A percentile compares a stretch with the other conserved stretches of the same genome.
Evolutionary conservation across 805 yeast species (phyloP).

Genomic region (Blastobotrys mokoenaii): DNA sequence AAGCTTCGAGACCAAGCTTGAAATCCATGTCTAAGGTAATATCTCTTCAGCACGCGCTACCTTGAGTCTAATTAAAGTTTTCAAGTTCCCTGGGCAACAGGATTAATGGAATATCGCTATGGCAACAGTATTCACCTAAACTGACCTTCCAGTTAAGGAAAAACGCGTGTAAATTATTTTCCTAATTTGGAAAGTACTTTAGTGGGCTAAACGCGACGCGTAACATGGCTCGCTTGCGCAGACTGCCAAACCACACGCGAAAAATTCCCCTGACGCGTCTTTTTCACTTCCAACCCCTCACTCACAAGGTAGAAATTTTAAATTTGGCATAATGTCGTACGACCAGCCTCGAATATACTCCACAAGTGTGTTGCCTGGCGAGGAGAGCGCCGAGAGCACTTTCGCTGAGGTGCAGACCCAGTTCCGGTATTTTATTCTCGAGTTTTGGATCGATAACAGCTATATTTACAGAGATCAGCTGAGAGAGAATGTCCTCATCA

Average conservation of each 20-base stretch:
- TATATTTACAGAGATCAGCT: slow-evolving; percentile 83
- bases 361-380: slow-evolving; percentile 85
- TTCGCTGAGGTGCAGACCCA: slow-evolving; percentile 26
- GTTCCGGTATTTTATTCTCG: slow-evolving; percentile 73
- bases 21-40: too few species aligned
- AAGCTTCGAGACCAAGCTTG: too few species aligned
- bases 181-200: too few species aligned
- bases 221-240: background rate
- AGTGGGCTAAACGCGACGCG: background rate
- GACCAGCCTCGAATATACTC: slow-evolving; percentile 31
- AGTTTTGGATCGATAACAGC: slow-evolving; percentile 74
- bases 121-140: background rate
- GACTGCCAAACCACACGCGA: background rate
- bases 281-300: background rate
- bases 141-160: background rate
- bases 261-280: background rate
- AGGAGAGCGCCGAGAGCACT: slow-evolving; percentile 47
- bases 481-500: slow-evolving; percentile 74
- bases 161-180: too few species aligned
- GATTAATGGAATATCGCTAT: background rate
- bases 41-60: too few species aligned
- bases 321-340: slow-evolving; percentile 29
- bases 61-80: too few species aligned
- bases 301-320: background rate
- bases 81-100: background rate